Base-by-base conservation (phyloP, 805 yeast species). In the Ogataea haglerorum region DNA sequence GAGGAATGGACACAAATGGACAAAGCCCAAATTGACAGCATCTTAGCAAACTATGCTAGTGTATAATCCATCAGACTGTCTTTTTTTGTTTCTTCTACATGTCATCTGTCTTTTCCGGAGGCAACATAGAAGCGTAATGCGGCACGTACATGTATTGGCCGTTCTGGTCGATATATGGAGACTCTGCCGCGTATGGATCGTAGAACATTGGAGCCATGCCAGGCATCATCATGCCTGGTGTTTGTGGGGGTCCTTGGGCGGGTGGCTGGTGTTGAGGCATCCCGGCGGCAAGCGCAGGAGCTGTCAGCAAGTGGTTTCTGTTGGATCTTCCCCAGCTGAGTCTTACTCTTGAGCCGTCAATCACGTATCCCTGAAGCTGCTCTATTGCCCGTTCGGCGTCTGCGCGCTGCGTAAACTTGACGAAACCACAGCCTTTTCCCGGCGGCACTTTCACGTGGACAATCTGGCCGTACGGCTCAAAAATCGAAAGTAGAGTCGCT, bases 351-450 rank as follows among this genome's bases (percentile, higher is more conserved):
- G 80, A 75, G 3, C 89, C 90, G n/a, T 82, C 83, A 45, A 85
- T 77, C 17, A 78, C 68, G 56, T 78, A 84, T 2, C 95, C 95
- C 60, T 85, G 88, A 85, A 85, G 78, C 3, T 82, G 81, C 29
- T 78, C 74, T 40, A 85, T 82, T 6, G 95, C 88, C 29, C 77
- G 80, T 59, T 83, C 87, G 1, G 93, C 93, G 51, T 82, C 85
- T 51, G 76, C 81, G 46, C 85, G 67, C 25, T 69, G 67, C n/a
- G 75, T 65, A 57, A 78, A 85, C 54, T 78, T 80, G 42, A 85
- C 81, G 60, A 84, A 83, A 1, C 90, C 95, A 65, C 91, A 83
- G 44, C 85, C 84, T 56, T 84, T 85, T 10, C 88, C 87, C 1
- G 78, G 80, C 6, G 91, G 91, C 33, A 85, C 82, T 54, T 82